Evolutionary conservation across 306 rosid species (phyloP), one percentile per base, ranked within the genome.

Genomic region (Clitoria ternatea): DNA sequence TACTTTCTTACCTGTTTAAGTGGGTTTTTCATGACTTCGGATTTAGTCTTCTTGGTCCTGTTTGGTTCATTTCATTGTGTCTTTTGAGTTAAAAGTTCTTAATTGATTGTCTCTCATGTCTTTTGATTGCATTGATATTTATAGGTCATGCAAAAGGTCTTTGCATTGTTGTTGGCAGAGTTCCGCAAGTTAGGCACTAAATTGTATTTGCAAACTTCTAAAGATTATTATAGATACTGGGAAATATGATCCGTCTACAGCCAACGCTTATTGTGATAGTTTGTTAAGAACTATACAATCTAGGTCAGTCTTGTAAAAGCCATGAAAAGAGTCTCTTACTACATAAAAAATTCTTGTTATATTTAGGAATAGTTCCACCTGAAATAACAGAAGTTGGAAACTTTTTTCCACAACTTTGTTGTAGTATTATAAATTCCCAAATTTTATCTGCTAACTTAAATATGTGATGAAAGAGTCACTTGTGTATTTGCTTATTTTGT

Each of bases 81-180:
- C 45, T 73, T n/a, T n/a, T 48, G 14, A 17, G 2, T 54, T 66
- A 17, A 60, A 68, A 61, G 19, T 29, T 74, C 55, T 24, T 61
- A 48, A 55, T 70, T 49, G 56, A 55, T 44, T 63, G 24, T 49
- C 45, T 35, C 39, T 15, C 40, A 13, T 49, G 77, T 59, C 36
- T 76, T 68, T n/a, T n/a, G n/a, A n/a, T n/a, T 57, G 52, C 77
- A 42, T 75, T 75, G 35, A 74, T 45, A 61, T 65, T 75, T 80
- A 9, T 83, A 90, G 98, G 90, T 94, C 76, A 90, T 94, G 97
- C 90, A 80, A 82, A 94, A 94, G 84, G 96, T 94, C 72, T 89
- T 90, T 19, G 96, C 96, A 19, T 60, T 90, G 65, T 75, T 94
- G 80, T 80, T 87, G 88, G 88, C 85, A 5, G 98, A 94, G 82